These are phyloP conservation scores for Aplosporella prunicola DNA, from an alignment of 2,329 filamentous ascomycete species.

Conservation along the genomic window DNA sequence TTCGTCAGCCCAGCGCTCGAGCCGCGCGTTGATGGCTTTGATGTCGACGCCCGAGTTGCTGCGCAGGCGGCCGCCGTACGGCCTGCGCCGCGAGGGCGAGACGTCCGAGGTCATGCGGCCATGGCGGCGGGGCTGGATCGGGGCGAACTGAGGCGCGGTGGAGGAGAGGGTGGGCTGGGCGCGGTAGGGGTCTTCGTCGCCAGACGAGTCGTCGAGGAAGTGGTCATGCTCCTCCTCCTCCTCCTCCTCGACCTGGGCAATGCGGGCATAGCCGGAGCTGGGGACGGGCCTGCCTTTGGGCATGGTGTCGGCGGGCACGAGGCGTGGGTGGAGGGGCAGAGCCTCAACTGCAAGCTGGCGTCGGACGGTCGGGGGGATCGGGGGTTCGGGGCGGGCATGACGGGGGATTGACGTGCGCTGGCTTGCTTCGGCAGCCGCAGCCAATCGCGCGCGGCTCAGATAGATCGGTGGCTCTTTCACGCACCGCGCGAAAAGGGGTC, in stretches of 20 bases:
- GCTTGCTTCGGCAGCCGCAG: no score
- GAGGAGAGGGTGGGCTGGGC: conserved; percentile 27
- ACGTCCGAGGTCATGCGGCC: conserved; percentile 33
- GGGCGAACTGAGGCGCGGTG: conserved; percentile 31
- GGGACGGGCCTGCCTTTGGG: conserved; percentile 26
- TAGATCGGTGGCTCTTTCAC: no score
- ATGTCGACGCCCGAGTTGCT: conserved; percentile 91
- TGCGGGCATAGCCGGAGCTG: conserved; percentile 42
- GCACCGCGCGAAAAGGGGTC: no score
- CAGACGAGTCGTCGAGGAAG: conserved; percentile 26
- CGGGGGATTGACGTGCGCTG: no score
- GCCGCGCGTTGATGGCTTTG: conserved; percentile 91
- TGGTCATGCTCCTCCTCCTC: conserved; percentile 32
- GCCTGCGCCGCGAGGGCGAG: conserved; percentile 23
- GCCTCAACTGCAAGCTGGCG: neutral
- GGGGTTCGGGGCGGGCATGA: no score
- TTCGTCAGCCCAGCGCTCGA: conserved; percentile 96
- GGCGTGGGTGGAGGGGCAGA: no score
- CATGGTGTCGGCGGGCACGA: no score
- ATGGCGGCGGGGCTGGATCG: conserved; percentile 37
- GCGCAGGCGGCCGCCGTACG: conserved; percentile 40
- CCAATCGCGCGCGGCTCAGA: no score
- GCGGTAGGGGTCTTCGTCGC: conserved; percentile 28
- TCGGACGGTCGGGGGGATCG: no score
- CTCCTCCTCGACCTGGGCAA: conserved; percentile 44